Percentiles rank a stretch among this genome's conserved stretches.
These are phyloP conservation scores for Salix brachista DNA, from an alignment of 345 rosid genomes.

Conservation along the genomic window DNA sequence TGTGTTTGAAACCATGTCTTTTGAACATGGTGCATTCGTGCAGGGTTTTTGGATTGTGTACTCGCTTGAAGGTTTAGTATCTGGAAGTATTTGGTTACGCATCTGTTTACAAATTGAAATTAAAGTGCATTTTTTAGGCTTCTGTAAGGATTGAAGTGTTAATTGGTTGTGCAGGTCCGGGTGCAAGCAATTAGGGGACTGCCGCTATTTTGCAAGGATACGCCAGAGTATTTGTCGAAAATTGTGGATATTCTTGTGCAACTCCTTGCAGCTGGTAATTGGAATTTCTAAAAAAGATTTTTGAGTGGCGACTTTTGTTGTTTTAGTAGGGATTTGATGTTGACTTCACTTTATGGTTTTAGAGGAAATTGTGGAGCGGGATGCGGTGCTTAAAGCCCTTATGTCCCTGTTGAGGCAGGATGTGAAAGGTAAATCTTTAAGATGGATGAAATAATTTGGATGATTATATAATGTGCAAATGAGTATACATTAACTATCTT, in stretches of 20 bases:
- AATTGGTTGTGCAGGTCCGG: constrained; percentile 51
- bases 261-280: constrained; percentile 64
- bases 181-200: constrained; percentile 97
- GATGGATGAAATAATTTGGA: neutral
- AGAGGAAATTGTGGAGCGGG: constrained; percentile 95
- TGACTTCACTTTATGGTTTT: constrained; percentile 10
- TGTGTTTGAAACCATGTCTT: neutral
- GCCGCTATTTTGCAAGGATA: constrained; percentile 92
- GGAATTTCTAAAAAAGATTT: neutral
- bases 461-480: neutral
- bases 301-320: neutral
- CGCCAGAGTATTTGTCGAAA: constrained; percentile 68
- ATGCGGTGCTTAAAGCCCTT: constrained; percentile 94
- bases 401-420: constrained; percentile 96
- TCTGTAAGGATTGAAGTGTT: neutral
- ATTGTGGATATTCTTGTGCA: constrained; percentile 87
- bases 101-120: neutral
- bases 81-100: neutral
- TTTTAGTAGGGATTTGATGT: constrained; percentile 2
- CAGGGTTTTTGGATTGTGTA: neutral
- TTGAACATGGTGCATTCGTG: neutral
- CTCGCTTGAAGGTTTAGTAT: neutral
- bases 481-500: neutral
- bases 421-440: constrained; percentile 66
- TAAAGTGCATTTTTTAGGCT: neutral